Conservation (phyloP, 352 stramenopile genomes). For the Phytophthora ramorum region DNA sequence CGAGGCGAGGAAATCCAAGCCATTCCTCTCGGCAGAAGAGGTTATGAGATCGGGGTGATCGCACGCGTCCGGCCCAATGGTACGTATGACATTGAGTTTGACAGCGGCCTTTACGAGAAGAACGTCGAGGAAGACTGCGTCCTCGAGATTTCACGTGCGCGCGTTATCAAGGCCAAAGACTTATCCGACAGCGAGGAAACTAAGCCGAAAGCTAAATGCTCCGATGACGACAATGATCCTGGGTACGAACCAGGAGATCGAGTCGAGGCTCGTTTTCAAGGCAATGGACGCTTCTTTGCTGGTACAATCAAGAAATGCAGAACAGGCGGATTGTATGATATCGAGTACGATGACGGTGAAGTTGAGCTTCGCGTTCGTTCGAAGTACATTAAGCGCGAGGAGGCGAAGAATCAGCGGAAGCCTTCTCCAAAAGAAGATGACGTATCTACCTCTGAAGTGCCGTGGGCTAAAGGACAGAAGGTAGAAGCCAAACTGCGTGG, state of each 20-base stretch:
- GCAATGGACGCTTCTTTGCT: slow-evolving; percentile 45
- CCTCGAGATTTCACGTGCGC: slow-evolving; percentile 45
- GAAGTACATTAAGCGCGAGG: slow-evolving; percentile 53
- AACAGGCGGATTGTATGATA: slow-evolving; percentile 47
- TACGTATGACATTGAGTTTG: slow-evolving; percentile 78
- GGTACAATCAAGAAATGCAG: slow-evolving; percentile 54
- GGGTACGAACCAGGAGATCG: slow-evolving; percentile 49
- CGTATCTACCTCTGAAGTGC: slow-evolving; percentile 42
- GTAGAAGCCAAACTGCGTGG: slow-evolving; percentile 68
- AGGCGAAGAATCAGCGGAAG: slow-evolving; percentile 46
- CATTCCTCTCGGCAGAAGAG: slow-evolving; percentile 50
- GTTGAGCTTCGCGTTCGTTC: slow-evolving; percentile 59
- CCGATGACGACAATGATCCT: slow-evolving; percentile 25
- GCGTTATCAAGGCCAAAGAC: slow-evolving; percentile 40
- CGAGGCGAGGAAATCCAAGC: slow-evolving; percentile 71
- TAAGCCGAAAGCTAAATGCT: slow-evolving; percentile 14
- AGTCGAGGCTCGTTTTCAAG: slow-evolving; percentile 57
- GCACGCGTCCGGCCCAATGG: slow-evolving; percentile 53
- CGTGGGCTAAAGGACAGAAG: slow-evolving; percentile 58
- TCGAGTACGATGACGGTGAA: slow-evolving; percentile 69
- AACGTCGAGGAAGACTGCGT: slow-evolving; percentile 60
- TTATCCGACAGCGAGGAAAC: slow-evolving; percentile 16
- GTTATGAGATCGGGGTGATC: slow-evolving; percentile 63
- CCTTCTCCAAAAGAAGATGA: slow-evolving; percentile 29
- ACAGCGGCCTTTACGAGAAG: slow-evolving; percentile 62